Base-by-base conservation (phyloP, 257 asterid species). In the Solanum pennellii region DNA sequence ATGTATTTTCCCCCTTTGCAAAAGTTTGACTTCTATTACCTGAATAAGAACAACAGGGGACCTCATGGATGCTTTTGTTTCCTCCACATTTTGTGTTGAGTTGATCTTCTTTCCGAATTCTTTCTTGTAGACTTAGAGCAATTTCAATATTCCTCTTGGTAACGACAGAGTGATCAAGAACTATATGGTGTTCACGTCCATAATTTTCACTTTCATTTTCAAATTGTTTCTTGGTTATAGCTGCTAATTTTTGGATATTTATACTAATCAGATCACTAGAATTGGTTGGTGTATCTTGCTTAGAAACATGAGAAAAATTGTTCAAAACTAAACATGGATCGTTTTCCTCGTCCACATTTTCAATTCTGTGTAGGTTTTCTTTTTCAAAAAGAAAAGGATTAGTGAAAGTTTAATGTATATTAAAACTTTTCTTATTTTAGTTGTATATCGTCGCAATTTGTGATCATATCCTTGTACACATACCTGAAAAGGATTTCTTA, bases 171-270 rank as follows among this genome's bases (percentile, higher is more conserved):
- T 13, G 37, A 66, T 66, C 73, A 66, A 66, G 16, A 27, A 66
- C 73, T 12, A 8, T 66, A 25, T 66, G 73, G 35, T 9, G 10
- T 88, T 91, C 90, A 73, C 90, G 73, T 87, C 75, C 88, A 91
- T 90, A 68, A 90, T 94, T 89, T 89, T 86, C 89, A 92, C 96
- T 82, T 92, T 94, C 91, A 92, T 35, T 52, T 88, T n/a, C 83
- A 87, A 56, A 31, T 85, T 86, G 90, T 56, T 87, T 87, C 56
- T 88, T 80, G 41, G 49, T 44, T 49, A 25, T 83, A 45, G 76
- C 75, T 71, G 89, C 87, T 88, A 90, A 88, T 69, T 82, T 84
- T 27, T 86, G 74, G n/a, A 86, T 79, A 41, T 87, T 85, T 85
- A 23, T 84, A 44, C 73, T 73, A 88, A 23, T 65, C 82, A 89